Base-by-base conservation (phyloP, 331 rosid genomes). In the Erythrophleum ivorense region DNA sequence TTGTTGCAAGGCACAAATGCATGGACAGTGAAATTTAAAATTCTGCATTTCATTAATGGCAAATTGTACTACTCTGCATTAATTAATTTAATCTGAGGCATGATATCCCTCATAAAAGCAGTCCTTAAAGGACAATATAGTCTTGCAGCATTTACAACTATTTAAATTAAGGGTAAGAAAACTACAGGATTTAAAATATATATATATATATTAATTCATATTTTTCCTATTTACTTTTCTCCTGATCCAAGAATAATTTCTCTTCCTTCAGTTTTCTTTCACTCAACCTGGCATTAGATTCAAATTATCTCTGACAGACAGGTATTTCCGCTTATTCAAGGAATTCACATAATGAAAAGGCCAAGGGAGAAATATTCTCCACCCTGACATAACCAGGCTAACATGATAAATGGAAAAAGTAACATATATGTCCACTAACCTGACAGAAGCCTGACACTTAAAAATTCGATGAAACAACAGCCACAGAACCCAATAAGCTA, bases 401-500 rank as follows among this genome's bases (percentile, higher is more conserved):
- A 6, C 14, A 36, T 12, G 62, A 43, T 69, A 38, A 60, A 5
- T 12, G 7, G 49, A 71, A 70, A 77, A 67, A 76, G 62, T 62
- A 74, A 69, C 18, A 34, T 67, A 60, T 62, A 76, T 19, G 81
- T 78, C 78, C 79, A 86, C 94, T 73, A 41, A 93, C 99, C 99
- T 91, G 48, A 87, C 85, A 45, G 97, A 93, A 82, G 85, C 80
- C 54, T 82, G 98, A 71, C 63, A 75, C 73, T 70, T 84, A 71
- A 85, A 74, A 74, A 9, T 80, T 65, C 82, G 90, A 85, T 88
- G 85, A 84, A 91, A 95, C 75, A 91, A 84, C 64, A 93, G 79
- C 99, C 99, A 95, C 55, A 95, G 85, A 81, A 89, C 86, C 99
- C 99, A 93, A 80, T 91, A 93, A 36, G 94, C 97, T 85, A 91